Percentiles rank a stretch among this genome's conserved stretches.
Conservation (phyloP, 2,329 filamentous ascomycete genomes). For the Davidsoniella eucalypti region DNA sequence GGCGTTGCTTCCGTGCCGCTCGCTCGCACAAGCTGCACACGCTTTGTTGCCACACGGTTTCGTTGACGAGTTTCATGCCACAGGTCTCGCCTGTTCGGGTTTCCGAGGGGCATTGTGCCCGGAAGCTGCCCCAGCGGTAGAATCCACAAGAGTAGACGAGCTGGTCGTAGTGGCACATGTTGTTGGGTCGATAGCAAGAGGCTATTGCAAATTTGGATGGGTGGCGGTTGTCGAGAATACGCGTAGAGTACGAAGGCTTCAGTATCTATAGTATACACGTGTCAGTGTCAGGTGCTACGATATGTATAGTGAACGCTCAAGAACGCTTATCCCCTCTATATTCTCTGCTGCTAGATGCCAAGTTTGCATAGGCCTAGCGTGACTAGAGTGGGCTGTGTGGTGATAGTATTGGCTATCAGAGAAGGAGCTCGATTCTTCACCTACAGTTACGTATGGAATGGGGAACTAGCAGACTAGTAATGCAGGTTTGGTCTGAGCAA, state of each 20-base stretch:
- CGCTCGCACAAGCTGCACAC: constrained; percentile 79
- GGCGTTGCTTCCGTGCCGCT: constrained; percentile 68
- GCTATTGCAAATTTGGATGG: neutral
- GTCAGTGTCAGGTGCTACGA: too few species aligned
- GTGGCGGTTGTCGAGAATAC: neutral
- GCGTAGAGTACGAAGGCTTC: neutral
- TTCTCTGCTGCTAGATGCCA: too few species aligned
- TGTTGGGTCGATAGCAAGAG: neutral
- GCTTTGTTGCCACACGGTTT: constrained; percentile 44
- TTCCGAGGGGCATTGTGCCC: constrained; percentile 83
- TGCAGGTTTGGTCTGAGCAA: too few species aligned
- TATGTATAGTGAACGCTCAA: too few species aligned
- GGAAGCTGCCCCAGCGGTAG: constrained; percentile 91
- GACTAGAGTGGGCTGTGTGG: too few species aligned
- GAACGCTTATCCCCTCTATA: too few species aligned
- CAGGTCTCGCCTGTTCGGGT: constrained; percentile 94
- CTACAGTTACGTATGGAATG: too few species aligned
- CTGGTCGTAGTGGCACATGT: constrained; percentile 94
- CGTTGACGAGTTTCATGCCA: constrained; percentile 77
- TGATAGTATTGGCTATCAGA: too few species aligned
- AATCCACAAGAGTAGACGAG: constrained; percentile 72
- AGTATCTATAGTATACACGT: too few species aligned
- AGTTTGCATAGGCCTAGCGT: too few species aligned
- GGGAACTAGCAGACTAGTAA: too few species aligned
- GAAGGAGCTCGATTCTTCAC: too few species aligned